phyloP scores from a whole-genome alignment of 2,329 filamentous ascomycete genomes.

The Colletotrichum lupini region DNA sequence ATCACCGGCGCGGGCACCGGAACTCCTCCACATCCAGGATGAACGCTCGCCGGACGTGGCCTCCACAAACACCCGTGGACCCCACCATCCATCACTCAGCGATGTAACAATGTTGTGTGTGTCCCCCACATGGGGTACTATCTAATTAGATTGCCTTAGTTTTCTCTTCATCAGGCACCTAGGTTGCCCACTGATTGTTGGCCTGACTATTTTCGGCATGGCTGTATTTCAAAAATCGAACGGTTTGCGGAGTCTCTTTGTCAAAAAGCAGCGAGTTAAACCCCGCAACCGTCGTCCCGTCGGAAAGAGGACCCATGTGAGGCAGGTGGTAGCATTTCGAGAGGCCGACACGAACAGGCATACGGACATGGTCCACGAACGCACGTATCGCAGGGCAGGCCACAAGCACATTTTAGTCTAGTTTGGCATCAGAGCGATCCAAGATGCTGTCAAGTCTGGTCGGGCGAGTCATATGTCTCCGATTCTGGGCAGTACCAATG shows the following conservation, averaged over 20 bases:
- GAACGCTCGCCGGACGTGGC: background rate
- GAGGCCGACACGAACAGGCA: background rate
- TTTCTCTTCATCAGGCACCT: background rate
- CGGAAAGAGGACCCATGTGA: background rate
- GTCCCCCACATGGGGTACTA: conserved; percentile 13
- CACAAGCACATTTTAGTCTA: background rate
- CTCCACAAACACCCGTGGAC: conserved; percentile 21
- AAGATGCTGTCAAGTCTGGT: background rate
- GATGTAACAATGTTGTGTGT: conserved; percentile 1
- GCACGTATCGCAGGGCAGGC: background rate
- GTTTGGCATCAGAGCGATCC: background rate
- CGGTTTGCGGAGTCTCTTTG: background rate
- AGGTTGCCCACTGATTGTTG: background rate
- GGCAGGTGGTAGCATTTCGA: background rate
- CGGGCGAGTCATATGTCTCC: background rate
- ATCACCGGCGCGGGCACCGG: background rate
- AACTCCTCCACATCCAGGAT: conserved; percentile 14
- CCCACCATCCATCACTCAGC: conserved; percentile 1
- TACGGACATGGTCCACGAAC: background rate
- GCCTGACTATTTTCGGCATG: background rate
- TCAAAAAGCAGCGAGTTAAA: background rate
- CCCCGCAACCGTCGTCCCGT: background rate
- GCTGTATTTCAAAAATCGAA: background rate
- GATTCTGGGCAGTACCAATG: background rate
- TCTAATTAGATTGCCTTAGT: background rate